A percentile compares a stretch with the other conserved stretches of the same genome.
These are phyloP conservation scores for Purpureocillium lavendulum DNA, from an alignment of 2,329 filamentous ascomycete genomes.

Conservation along the genomic window DNA sequence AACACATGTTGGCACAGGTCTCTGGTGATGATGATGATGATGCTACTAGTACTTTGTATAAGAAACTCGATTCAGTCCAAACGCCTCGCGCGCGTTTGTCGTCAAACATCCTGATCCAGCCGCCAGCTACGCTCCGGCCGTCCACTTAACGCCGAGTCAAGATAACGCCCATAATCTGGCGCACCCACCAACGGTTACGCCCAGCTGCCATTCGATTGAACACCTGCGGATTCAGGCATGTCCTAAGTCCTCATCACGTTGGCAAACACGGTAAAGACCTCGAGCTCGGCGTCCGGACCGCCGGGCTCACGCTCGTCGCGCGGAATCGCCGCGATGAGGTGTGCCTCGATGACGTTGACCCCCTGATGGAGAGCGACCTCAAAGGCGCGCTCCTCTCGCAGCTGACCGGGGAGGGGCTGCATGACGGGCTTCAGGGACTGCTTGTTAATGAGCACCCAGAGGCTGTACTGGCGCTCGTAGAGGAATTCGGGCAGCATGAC, in stretches of 20 bases:
- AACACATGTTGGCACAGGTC: no score
- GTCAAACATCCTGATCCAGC: no score
- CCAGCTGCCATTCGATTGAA: no score
- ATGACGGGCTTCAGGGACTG: slow-evolving; percentile 44
- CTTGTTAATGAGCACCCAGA: slow-evolving; percentile 66
- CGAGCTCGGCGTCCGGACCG: slow-evolving; percentile 62
- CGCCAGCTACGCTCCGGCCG: no score
- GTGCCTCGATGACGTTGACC: slow-evolving; percentile 70
- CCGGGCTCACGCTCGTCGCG: slow-evolving; percentile 47
- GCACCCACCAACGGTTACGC: no score
- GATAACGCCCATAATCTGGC: no score
- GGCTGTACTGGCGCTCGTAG: slow-evolving; percentile 61
- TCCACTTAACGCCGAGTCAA: no score
- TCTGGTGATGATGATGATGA: no score
- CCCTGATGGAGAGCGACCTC: slow-evolving; percentile 65
- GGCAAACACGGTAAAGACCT: slow-evolving; percentile 69
- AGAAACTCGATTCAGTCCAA: no score
- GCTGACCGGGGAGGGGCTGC: slow-evolving; percentile 45
- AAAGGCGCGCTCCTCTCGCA: slow-evolving; percentile 58
- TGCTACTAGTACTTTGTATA: no score
- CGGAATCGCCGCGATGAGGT: slow-evolving; percentile 64
- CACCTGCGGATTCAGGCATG: no score
- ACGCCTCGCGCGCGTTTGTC: no score
- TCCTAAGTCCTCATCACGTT: slow-evolving; percentile 48
- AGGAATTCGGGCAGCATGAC: slow-evolving; percentile 56